Evolutionary conservation across 192 early-diverging fungal genomes (phyloP), one percentile per base, ranked within the genome.

Genomic region (Cladochytrium replicatum): DNA sequence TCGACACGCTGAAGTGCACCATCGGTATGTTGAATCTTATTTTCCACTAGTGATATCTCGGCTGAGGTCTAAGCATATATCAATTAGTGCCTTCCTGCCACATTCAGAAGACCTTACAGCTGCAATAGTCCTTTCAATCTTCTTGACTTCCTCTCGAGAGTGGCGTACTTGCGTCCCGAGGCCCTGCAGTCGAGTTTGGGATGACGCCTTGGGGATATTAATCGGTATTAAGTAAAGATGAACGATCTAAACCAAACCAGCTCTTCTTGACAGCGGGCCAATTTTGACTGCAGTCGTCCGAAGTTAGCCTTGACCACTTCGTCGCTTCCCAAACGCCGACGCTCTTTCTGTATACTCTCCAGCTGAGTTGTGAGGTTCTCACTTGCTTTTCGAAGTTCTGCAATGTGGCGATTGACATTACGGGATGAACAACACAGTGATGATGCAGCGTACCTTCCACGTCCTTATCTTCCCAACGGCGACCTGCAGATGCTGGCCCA

Each of bases 401-500:
- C 13, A 37, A 13, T 37, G 13, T 37, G 13, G 17, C 13, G n/a
- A n/a, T n/a, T 37, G 17, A 37, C 34, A 37, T 37, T 37, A 37
- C n/a, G n/a, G n/a, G n/a, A n/a, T 5, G 7, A 2, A 23, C 11
- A 65, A 8, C 46, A 19, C 17, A 29, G 48, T 22, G 11, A 63
- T 40, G 17, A 15, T 11, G 28, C 29, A 45, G 38, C 39, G 32
- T 52, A 82, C 79, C 82, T 41, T 94, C 92, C 13, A 97, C 69
- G 17, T 89, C 89, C 15, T 80, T 78, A 19, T 91, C 92, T 41
- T 94, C 85, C 91, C 92, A 97, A 30, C 84, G 61, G 41, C 80
- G 69, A 13, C 76, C 68, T 48, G 69, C 60, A 46, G 50, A 52
- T 55, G 37, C 57, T 22, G 65, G 68, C 15, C 37, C 55, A 4